Conservation (phyloP, 345 rosid species). For the Kandelia obovata region DNA sequence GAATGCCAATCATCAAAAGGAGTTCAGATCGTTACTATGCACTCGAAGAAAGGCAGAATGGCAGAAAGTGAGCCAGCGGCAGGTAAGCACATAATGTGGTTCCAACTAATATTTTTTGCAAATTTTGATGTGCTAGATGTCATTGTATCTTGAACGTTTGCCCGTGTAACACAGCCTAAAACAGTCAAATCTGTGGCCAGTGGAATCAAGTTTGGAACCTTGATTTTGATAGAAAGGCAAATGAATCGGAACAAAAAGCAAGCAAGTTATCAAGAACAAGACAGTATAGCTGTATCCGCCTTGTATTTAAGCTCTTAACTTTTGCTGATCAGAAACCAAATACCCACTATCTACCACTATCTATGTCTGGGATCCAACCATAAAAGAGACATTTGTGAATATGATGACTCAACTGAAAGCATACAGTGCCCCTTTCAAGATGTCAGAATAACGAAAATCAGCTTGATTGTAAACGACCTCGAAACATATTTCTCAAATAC, state of each 20-base stretch:
- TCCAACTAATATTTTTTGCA: too few relatives aligned
- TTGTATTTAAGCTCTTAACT: constrained; percentile 66
- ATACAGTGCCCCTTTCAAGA: constrained; percentile 27
- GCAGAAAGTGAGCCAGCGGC: not conserved
- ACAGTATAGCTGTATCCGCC: constrained; percentile 49
- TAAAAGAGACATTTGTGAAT: constrained; percentile 25
- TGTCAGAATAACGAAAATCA: constrained; percentile 27
- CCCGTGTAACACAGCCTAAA: constrained; percentile 3
- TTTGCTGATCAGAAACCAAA: constrained; percentile 50
- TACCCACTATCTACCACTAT: constrained; percentile 65
- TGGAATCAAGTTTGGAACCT: constrained; percentile 35
- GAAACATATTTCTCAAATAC: constrained; percentile 34
- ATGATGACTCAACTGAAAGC: constrained; percentile 23
- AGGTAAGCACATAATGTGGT: not conserved
- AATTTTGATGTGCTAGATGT: not conserved
- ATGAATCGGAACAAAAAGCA: constrained; percentile 75
- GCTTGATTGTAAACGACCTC: constrained; percentile 52
- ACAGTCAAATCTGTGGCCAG: constrained; percentile 36
- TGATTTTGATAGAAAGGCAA: constrained; percentile 51
- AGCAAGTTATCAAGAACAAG: constrained; percentile 43
- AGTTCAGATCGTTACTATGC: too few relatives aligned
- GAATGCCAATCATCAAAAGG: too few relatives aligned
- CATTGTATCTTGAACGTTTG: not conserved
- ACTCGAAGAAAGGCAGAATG: not conserved
- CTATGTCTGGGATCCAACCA: constrained; percentile 55